A percentile compares a stretch with the other conserved stretches of the same genome.
Conservation (phyloP, 305 asterid genomes). For the Fraxinus xanthoxyloides region DNA sequence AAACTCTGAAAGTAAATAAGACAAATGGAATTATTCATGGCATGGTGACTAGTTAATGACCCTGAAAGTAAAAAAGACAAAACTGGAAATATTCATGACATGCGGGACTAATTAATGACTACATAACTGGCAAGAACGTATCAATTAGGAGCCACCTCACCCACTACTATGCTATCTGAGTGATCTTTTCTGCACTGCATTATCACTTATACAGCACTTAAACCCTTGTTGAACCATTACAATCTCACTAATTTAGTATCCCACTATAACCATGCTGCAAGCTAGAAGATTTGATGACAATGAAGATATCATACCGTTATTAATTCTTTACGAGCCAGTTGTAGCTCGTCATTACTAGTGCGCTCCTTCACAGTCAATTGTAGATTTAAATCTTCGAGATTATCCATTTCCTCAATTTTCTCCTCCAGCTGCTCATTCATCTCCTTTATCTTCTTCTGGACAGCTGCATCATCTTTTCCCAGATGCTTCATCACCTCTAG, state of each 20-base stretch:
- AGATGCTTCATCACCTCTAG: constrained; percentile 74
- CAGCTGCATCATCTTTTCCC: constrained; percentile 73
- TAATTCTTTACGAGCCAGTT: constrained; percentile 66
- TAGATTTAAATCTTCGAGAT: constrained; percentile 40
- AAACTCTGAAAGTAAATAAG: constrained; percentile 47
- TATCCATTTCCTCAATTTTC: constrained; percentile 54
- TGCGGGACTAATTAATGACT: background rate
- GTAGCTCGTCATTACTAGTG: constrained; percentile 79
- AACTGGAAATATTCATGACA: background rate
- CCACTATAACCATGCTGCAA: background rate
- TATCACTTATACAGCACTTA: background rate
- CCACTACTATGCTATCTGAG: background rate
- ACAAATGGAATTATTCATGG: background rate
- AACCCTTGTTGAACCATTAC: background rate
- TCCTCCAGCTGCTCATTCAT: constrained; percentile 56
- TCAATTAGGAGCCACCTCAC: background rate
- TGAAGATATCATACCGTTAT: constrained; percentile 44
- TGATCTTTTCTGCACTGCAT: background rate
- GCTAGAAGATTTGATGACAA: background rate
- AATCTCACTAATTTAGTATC: background rate
- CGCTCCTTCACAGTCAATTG: constrained; percentile 65
- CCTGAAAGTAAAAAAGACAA: too few relatives aligned
- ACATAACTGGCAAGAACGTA: background rate
- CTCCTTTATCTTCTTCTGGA: constrained; percentile 59
- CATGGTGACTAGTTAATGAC: background rate